Conservation (phyloP, 78 protist genomes). For the Polysphondylium violaceum region DNA sequence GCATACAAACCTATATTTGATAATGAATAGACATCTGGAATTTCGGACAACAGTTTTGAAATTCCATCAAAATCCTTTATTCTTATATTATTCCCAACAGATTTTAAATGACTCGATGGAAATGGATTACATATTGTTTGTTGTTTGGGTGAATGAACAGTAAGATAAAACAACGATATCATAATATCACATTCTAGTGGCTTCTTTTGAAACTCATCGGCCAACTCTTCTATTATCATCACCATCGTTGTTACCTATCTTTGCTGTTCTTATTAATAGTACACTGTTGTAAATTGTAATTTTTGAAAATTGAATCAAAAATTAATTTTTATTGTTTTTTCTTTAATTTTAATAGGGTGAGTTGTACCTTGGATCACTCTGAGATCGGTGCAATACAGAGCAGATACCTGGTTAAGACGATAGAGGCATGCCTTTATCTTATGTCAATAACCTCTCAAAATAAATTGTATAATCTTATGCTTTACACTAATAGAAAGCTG, state of each 20-base stretch:
- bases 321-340: not conserved
- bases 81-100: too few species aligned
- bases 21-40: slow-evolving; percentile 12
- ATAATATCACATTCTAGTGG: slow-evolving; percentile 53
- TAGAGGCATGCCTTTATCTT: too few species aligned
- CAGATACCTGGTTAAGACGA: too few species aligned
- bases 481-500: too few species aligned
- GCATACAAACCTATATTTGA: slow-evolving; percentile 3
- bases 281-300: too few species aligned
- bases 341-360: not conserved
- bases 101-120: too few species aligned
- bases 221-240: not conserved
- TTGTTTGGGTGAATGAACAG: slow-evolving; percentile 1
- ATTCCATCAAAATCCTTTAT: slow-evolving; percentile 21
- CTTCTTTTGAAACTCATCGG: not conserved
- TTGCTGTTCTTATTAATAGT: not conserved
- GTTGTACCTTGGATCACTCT: not conserved
- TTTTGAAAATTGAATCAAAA: slow-evolving; percentile 2
- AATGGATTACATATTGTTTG: slow-evolving; percentile 44
- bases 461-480: too few species aligned
- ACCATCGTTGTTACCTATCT: not conserved
- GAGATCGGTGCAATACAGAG: too few species aligned
- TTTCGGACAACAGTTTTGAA: not conserved
- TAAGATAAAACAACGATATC: slow-evolving; percentile 42
- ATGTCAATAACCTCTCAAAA: too few species aligned